Conservation (phyloP, 345 rosid species). For the Lagerstroemia speciosa region DNA sequence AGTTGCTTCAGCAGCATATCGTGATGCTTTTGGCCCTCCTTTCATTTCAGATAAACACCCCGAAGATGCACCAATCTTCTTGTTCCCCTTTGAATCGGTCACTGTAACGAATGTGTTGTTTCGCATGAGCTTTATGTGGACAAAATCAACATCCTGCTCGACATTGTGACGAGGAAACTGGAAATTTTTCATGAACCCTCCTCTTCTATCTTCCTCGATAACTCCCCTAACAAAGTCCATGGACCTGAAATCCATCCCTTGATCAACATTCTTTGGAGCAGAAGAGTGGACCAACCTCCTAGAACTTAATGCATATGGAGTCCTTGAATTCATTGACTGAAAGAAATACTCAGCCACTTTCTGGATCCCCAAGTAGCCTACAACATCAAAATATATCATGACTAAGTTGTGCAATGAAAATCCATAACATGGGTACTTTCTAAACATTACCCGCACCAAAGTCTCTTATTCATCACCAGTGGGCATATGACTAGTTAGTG, state of each 20-base stretch:
- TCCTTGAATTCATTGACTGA: neutral
- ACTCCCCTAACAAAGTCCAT: slow-evolving; percentile 43
- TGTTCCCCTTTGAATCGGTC: slow-evolving; percentile 75
- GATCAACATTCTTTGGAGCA: slow-evolving; percentile 19
- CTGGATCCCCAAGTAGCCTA: neutral
- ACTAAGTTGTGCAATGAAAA: neutral
- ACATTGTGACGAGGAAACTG: slow-evolving; percentile 16
- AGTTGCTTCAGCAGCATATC: slow-evolving; percentile 79
- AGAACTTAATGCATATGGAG: slow-evolving; percentile 20
- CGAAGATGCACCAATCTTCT: slow-evolving; percentile 44
- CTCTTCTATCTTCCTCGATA: slow-evolving; percentile 30
- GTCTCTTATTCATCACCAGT: neutral
- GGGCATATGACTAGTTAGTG: neutral
- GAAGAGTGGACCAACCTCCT: slow-evolving; percentile 25
- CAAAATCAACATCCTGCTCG: slow-evolving; percentile 54
- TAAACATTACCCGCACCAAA: neutral
- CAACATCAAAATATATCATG: neutral
- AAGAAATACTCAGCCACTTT: neutral
- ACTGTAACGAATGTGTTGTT: slow-evolving; percentile 75
- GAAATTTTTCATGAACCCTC: slow-evolving; percentile 8
- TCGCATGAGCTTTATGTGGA: slow-evolving; percentile 56
- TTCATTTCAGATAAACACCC: slow-evolving; percentile 47
- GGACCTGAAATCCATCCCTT: slow-evolving; percentile 15
- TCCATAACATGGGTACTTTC: neutral
- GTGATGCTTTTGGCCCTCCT: slow-evolving; percentile 30